Percentiles rank a stretch among this genome's conserved stretches.
phyloP scores from a whole-genome alignment of 2,329 filamentous ascomycete genomes.

The Blastomyces silverae region DNA sequence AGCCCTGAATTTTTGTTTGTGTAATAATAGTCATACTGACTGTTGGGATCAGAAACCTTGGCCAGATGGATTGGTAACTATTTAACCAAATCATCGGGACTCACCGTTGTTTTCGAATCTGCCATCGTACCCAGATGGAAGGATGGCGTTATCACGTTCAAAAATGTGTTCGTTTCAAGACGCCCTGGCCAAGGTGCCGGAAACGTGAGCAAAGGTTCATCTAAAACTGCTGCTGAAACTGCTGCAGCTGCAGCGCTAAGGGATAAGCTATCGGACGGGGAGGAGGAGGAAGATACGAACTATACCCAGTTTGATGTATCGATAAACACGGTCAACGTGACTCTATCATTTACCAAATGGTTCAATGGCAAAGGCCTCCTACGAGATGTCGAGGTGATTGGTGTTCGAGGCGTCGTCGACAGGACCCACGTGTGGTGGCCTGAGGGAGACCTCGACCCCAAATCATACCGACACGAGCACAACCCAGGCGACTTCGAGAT shows the following conservation, averaged over 20 bases:
- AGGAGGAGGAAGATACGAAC: conserved; percentile 75
- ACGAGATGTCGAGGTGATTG: conserved; percentile 87
- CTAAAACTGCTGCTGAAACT: conserved; percentile 72
- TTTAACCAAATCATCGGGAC: conserved; percentile 82
- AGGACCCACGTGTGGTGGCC: conserved; percentile 73
- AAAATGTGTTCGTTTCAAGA: conserved; percentile 91
- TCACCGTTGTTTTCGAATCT: conserved; percentile 94
- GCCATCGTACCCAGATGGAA: conserved; percentile 96
- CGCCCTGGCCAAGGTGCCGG: conserved; percentile 74
- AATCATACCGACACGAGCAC: conserved; percentile 81
- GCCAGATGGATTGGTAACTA: conserved; percentile 94
- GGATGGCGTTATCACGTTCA: conserved; percentile 90
- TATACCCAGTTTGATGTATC: conserved; percentile 97
- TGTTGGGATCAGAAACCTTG: conserved; percentile 62
- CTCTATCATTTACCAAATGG: conserved; percentile 96
- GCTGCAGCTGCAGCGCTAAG: conserved; percentile 63
- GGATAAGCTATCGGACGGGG: conserved; percentile 31
- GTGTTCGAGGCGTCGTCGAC: conserved; percentile 86
- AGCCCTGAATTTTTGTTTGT: not conserved
- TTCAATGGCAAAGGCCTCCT: conserved; percentile 93
- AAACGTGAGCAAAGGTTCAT: conserved; percentile 87
- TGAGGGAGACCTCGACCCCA: conserved; percentile 63
- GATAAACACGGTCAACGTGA: conserved; percentile 92
- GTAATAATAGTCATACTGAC: conserved; percentile 23
- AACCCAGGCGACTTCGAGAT: conserved; percentile 93